Conservation (phyloP, 2,329 filamentous ascomycete species). For the Fonsecaea monophora region DNA sequence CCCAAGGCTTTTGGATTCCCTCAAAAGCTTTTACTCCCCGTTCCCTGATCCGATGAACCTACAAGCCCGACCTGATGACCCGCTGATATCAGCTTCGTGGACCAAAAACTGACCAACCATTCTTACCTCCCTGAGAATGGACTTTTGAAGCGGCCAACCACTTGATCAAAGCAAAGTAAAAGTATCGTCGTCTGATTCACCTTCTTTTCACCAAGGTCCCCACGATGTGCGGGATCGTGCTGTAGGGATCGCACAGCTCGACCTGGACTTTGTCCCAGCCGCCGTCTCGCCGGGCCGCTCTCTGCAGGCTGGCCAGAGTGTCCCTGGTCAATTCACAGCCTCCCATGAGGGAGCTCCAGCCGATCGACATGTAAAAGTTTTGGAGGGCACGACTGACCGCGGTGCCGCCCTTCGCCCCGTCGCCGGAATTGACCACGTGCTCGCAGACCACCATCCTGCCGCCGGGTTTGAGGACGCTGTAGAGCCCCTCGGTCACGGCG, state of each 20-base stretch:
- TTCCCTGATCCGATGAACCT: too few relatives aligned
- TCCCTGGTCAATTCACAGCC: constrained; percentile 59
- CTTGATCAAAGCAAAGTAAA: not conserved
- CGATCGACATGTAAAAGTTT: constrained; percentile 51
- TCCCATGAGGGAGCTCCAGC: constrained; percentile 61
- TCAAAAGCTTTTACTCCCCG: too few relatives aligned
- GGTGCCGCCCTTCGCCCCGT: constrained; percentile 52
- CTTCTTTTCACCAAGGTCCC: constrained; percentile 11
- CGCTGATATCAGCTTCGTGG: too few relatives aligned
- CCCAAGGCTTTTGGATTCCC: too few relatives aligned
- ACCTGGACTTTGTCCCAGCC: constrained; percentile 22
- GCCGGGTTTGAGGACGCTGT: constrained; percentile 60
- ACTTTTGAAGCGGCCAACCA: not conserved
- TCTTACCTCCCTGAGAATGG: not conserved
- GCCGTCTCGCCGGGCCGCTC: constrained; percentile 12
- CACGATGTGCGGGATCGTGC: constrained; percentile 19
- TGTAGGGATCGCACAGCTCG: constrained; percentile 8
- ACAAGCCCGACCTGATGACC: too few relatives aligned
- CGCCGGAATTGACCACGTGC: constrained; percentile 61
- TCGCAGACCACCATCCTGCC: constrained; percentile 62
- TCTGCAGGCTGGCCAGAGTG: constrained; percentile 40
- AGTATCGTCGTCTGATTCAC: not conserved
- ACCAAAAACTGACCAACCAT: too few relatives aligned
- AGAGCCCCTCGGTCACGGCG: constrained; percentile 55
- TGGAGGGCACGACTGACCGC: constrained; percentile 54